Conservation (phyloP, 331 rosid species). For the Stylosanthes scabra region DNA sequence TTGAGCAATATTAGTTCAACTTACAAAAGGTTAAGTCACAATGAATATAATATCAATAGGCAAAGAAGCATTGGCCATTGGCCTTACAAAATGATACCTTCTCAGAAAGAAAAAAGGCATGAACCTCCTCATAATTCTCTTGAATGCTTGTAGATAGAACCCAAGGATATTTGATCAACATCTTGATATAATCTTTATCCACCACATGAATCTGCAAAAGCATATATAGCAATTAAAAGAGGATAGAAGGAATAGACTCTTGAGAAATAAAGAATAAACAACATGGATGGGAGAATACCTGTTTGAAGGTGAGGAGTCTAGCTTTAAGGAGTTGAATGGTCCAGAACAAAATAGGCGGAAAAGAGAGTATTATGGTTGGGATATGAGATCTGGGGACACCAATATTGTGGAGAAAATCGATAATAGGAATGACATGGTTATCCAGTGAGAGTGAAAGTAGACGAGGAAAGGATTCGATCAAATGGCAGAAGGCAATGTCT, state of each 20-base stretch:
- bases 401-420: conserved; percentile 60
- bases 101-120: conserved; percentile 54
- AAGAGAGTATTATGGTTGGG: conserved; percentile 57
- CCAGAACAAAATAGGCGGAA: conserved; percentile 74
- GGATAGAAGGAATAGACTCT: background rate
- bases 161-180: conserved; percentile 84
- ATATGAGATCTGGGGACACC: conserved; percentile 55
- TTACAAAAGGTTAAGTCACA: conserved; percentile 12
- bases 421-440: conserved; percentile 52
- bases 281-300: conserved; percentile 49
- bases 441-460: conserved; percentile 64
- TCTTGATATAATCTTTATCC: conserved; percentile 54
- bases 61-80: conserved; percentile 25
- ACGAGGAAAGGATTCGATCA: conserved; percentile 81
- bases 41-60: conserved; percentile 8
- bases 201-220: conserved; percentile 60
- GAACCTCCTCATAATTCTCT: conserved; percentile 60
- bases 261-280: conserved; percentile 3
- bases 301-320: conserved; percentile 63
- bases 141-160: conserved; percentile 71
- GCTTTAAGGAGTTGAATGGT: conserved; percentile 52
- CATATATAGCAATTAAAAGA: conserved; percentile 13
- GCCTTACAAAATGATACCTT: conserved; percentile 60
- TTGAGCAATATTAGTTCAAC: conserved; percentile 17
- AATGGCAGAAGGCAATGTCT: conserved; percentile 55